These are phyloP conservation scores for Globisporangium lucens DNA, from an alignment of 352 stramenopile genomes.

Conservation along the genomic window DNA sequence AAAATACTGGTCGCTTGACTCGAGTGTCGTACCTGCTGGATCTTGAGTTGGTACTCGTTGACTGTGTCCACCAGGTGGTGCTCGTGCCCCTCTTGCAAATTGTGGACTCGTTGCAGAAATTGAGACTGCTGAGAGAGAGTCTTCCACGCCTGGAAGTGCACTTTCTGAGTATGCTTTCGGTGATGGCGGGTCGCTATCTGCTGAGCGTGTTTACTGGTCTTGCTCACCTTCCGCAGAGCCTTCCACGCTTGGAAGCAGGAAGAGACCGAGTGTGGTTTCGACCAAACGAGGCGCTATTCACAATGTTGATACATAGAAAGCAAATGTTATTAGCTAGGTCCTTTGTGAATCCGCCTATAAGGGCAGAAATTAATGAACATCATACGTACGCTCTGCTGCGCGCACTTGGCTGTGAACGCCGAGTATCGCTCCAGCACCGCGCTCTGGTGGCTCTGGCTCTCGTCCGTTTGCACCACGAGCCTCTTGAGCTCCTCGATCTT, in stretches of 20 bases:
- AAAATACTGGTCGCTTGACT: too few species aligned
- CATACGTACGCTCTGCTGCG: constrained; percentile 20
- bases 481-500: constrained; percentile 44
- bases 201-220: constrained; percentile 3
- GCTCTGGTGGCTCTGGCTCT: constrained; percentile 9
- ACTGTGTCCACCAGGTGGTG: constrained; percentile 25
- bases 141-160: constrained; percentile 17
- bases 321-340: neutral
- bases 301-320: constrained; percentile 3
- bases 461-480: constrained; percentile 11
- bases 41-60: constrained; percentile 41
- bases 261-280: constrained; percentile 17
- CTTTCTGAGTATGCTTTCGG: constrained; percentile 12
- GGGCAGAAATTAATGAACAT: neutral
- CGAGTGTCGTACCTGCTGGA: constrained; percentile 27
- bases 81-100: constrained; percentile 29
- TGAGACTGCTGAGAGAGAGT: neutral
- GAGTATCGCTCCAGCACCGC: constrained; percentile 33
- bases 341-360: neutral
- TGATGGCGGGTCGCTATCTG: constrained; percentile 15
- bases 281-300: constrained; percentile 25
- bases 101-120: constrained; percentile 21
- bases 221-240: neutral
- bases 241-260: constrained; percentile 33
- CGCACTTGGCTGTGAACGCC: constrained; percentile 23